Conservation (phyloP, 163 green algal species). For the Prototheca wickerhamii region DNA sequence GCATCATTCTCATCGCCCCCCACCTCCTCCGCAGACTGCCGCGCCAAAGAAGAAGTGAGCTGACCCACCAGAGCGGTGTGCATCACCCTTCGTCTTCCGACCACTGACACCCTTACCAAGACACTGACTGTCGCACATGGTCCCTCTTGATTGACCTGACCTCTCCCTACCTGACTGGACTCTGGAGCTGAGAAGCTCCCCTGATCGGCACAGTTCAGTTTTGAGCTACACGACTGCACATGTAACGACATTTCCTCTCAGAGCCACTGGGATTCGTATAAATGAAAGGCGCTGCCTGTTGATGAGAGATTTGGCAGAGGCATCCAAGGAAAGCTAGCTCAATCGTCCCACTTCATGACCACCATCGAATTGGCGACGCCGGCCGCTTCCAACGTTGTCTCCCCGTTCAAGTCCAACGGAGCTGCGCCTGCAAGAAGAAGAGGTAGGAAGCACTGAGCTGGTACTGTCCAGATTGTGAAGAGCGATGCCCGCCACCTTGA, state of each 20-base stretch:
- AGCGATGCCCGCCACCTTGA: neutral
- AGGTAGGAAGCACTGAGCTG: neutral
- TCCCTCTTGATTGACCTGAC: no score
- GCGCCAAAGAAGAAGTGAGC: neutral
- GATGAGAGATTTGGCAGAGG: neutral
- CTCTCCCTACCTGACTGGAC: no score
- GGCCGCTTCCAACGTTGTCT: constrained; percentile 9
- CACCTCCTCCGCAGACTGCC: neutral
- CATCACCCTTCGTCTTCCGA: neutral
- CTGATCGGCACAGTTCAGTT: no score
- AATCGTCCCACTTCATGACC: constrained; percentile 29
- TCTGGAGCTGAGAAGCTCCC: no score
- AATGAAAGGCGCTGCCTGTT: neutral
- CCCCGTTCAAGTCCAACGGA: constrained; percentile 4
- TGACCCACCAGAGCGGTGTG: neutral
- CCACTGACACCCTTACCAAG: neutral
- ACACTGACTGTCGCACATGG: no score
- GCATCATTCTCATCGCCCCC: neutral
- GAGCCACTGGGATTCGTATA: neutral
- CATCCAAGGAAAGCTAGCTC: neutral
- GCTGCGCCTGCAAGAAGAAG: constrained; percentile 3
- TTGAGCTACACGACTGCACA: no score
- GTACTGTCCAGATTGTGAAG: neutral
- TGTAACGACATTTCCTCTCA: no score
- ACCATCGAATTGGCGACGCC: constrained; percentile 21